phyloP scores from a whole-genome alignment of 768 basidiomycete genomes.

The Trichaptum fuscoviolaceum region DNA sequence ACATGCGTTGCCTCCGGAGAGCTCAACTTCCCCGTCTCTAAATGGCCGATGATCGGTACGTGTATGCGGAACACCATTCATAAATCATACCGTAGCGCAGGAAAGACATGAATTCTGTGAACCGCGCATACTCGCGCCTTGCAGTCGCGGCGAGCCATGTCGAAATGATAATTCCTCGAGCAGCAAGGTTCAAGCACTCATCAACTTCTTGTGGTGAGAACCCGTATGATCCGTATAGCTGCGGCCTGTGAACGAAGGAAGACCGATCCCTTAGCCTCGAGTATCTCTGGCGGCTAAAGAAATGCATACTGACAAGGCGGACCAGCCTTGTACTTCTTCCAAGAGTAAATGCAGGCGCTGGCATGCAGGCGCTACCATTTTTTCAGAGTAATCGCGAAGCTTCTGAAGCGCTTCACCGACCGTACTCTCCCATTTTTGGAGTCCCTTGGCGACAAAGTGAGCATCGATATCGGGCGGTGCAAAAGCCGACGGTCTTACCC shows the following conservation, averaged over 20 bases:
- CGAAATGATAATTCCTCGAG: conserved; percentile 55
- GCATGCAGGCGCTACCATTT: conserved; percentile 64
- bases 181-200: conserved; percentile 46
- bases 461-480: conserved; percentile 11
- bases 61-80: conserved; percentile 12
- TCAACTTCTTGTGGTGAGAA: conserved; percentile 46
- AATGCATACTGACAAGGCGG: conserved; percentile 47
- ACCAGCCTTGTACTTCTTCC: conserved; percentile 78
- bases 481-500: conserved; percentile 40
- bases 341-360: conserved; percentile 73
- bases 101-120: conserved; percentile 78
- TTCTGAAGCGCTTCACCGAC: conserved; percentile 65
- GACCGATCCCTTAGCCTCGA: conserved; percentile 10
- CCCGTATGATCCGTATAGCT: conserved; percentile 47
- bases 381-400: conserved; percentile 68
- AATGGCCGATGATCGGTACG: conserved; percentile 12
- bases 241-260: conserved; percentile 40
- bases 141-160: conserved; percentile 66
- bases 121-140: conserved; percentile 62
- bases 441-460: conserved; percentile 42
- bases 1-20: conserved; percentile 44
- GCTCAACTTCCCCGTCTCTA: conserved; percentile 48
- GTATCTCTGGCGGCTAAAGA: conserved; percentile 5
- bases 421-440: conserved; percentile 79
- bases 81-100: conserved; percentile 59